These are phyloP conservation scores for Echium plantagineum DNA, from an alignment of 257 asterid genomes.

Conservation along the genomic window DNA sequence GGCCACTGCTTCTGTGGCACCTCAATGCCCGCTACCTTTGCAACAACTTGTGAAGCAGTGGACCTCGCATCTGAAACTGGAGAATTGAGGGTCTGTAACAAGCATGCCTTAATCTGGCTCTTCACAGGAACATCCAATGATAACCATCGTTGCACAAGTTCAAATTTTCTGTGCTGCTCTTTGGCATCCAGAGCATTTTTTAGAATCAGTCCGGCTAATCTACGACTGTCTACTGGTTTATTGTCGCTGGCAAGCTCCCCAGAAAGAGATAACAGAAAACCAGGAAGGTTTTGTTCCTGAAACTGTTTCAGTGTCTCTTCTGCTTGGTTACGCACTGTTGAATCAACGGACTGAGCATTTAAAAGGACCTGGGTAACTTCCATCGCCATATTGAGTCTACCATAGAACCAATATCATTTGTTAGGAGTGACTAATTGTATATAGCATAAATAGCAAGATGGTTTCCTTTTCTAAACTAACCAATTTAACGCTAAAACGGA, in stretches of 20 bases:
- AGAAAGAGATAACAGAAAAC: constrained; percentile 42
- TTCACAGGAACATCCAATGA: constrained; percentile 31
- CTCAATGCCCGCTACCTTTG: constrained; percentile 55
- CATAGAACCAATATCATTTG: constrained; percentile 14
- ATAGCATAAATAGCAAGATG: background rate
- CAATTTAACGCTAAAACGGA: background rate
- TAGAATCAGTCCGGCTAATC: constrained; percentile 44
- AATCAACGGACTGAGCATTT: constrained; percentile 46
- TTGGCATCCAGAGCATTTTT: constrained; percentile 62
- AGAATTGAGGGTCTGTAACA: constrained; percentile 38
- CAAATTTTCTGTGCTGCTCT: constrained; percentile 46
- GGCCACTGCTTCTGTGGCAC: constrained; percentile 53
- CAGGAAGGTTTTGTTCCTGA: constrained; percentile 55
- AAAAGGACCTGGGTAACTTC: constrained; percentile 51
- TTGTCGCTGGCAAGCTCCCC: constrained; percentile 50
- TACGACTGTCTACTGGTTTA: constrained; percentile 58
- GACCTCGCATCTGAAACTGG: constrained; percentile 39
- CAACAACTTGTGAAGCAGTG: constrained; percentile 49
- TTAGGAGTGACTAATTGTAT: background rate
- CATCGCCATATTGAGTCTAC: constrained; percentile 24
- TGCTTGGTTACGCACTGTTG: constrained; percentile 41
- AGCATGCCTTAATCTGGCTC: constrained; percentile 37
- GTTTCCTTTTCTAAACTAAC: background rate
- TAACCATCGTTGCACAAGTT: constrained; percentile 43
- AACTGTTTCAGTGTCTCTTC: constrained; percentile 43